These are phyloP conservation scores for Syzygium aromaticum DNA, from an alignment of 345 rosid species.

Conservation along the genomic window DNA sequence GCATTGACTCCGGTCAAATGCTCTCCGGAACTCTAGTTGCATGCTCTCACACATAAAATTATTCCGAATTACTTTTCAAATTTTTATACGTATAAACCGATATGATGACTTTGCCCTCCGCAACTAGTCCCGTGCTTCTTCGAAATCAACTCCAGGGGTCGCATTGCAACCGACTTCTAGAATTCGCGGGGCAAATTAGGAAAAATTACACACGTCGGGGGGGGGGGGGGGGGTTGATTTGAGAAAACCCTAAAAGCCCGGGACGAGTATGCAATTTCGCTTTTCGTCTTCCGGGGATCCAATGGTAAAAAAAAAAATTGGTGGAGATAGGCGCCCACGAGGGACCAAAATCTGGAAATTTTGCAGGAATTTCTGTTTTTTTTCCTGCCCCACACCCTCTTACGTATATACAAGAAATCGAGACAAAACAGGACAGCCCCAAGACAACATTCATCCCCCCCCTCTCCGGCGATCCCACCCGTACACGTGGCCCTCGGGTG, in stretches of 20 bases:
- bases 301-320: neutral
- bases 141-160: neutral
- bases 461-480: neutral
- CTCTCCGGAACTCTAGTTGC: fast-evolving
- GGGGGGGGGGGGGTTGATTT: neutral
- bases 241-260: neutral
- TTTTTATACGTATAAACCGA: neutral
- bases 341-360: neutral
- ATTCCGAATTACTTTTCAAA: neutral
- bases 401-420: neutral
- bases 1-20: neutral
- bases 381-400: neutral
- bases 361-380: neutral
- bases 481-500: slow-evolving; percentile 12
- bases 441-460: neutral
- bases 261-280: neutral
- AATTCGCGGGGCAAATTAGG: neutral
- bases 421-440: neutral
- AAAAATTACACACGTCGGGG: neutral
- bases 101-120: neutral
- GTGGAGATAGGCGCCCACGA: too few relatives aligned
- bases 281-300: neutral
- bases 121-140: neutral
- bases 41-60: neutral
- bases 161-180: neutral